Percentiles rank a stretch among this genome's conserved stretches.
Evolutionary conservation across 495 filamentous ascomycete genomes (phyloP).

Genomic region (Xylaria bambusicola): DNA sequence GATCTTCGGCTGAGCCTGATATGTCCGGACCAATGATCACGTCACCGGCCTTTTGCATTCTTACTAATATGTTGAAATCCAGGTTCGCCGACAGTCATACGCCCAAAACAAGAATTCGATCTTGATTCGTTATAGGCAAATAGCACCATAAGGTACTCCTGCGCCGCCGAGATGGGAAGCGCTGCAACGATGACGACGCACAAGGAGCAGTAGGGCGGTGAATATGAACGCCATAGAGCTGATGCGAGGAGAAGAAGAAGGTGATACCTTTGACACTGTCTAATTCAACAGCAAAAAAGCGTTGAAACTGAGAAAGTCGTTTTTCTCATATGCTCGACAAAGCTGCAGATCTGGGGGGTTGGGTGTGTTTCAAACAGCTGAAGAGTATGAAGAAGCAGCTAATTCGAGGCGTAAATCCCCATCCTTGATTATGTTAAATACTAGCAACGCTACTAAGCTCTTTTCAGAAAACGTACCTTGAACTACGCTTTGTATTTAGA

Average conservation of each 20-base stretch:
- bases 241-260: conserved; percentile 19
- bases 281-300: conserved; percentile 16
- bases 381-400: not conserved
- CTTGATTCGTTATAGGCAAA: conserved; percentile 19
- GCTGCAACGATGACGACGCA: conserved; percentile 11
- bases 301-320: conserved; percentile 5
- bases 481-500: conserved; percentile 14
- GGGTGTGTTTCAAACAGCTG: conserved; percentile 24
- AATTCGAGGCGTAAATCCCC: conserved; percentile 7
- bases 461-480: conserved; percentile 16
- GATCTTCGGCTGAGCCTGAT: conserved; percentile 6
- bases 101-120: conserved; percentile 21
- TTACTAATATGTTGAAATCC: not conserved
- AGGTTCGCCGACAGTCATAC: not conserved
- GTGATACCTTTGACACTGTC: conserved; percentile 20
- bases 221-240: conserved; percentile 15
- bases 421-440: conserved; percentile 1
- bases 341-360: conserved; percentile 18
- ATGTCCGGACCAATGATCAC: conserved; percentile 12
- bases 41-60: conserved; percentile 14
- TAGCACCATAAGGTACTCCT: conserved; percentile 21
- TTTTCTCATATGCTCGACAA: conserved; percentile 6
- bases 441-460: not conserved
- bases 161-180: conserved; percentile 4
- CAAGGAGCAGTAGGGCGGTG: conserved; percentile 12